These are phyloP conservation scores for Wickerhamomyces sp. DNA, from an alignment of 1,139 yeast species.

Conservation along the genomic window DNA sequence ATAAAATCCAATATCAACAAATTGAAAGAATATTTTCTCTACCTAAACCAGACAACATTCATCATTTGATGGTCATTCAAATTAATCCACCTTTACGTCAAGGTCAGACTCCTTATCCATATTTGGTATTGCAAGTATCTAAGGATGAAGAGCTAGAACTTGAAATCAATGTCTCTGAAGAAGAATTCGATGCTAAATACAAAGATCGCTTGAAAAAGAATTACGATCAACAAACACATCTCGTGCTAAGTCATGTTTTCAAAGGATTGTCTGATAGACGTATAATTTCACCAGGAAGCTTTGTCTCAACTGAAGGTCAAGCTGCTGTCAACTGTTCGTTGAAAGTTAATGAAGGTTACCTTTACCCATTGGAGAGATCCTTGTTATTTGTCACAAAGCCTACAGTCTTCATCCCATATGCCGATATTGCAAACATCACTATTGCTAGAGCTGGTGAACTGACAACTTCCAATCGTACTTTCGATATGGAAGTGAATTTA, in stretches of 20 bases:
- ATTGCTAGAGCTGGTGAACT: constrained; percentile 89
- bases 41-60: constrained; percentile 92
- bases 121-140: constrained; percentile 82
- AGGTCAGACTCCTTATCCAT: constrained; percentile 96
- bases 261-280: constrained; percentile 88
- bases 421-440: constrained; percentile 71
- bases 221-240: constrained; percentile 80
- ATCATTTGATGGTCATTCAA: constrained; percentile 81
- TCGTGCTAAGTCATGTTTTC: constrained; percentile 84
- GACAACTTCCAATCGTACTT: constrained; percentile 79
- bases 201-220: constrained; percentile 70
- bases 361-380: constrained; percentile 87
- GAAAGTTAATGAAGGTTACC: constrained; percentile 92
- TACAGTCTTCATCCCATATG: constrained; percentile 83
- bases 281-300: constrained; percentile 83
- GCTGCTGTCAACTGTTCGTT: constrained; percentile 90
- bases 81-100: constrained; percentile 92
- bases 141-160: constrained; percentile 90
- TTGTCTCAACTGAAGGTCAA: constrained; percentile 64
- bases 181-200: constrained; percentile 72
- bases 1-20: constrained; percentile 87
- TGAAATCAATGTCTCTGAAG: constrained; percentile 81
- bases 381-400: constrained; percentile 92
- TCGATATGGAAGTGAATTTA: constrained; percentile 79
- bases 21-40: constrained; percentile 86